Base-by-base conservation (phyloP, 306 rosid species). In the Ammopiptanthus mongolicus region DNA sequence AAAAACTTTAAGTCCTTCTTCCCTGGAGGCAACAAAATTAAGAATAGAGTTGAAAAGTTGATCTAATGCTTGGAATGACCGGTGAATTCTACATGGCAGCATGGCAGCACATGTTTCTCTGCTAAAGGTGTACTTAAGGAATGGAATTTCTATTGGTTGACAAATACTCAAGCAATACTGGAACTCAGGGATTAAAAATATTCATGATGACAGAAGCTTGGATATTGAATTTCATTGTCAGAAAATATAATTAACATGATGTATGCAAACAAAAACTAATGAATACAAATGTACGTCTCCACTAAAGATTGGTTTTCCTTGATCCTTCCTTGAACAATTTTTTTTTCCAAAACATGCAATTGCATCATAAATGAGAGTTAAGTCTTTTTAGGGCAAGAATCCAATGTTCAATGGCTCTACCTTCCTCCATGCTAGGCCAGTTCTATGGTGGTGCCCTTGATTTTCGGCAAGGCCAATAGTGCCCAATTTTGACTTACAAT, bases 31-130 rank as follows among this genome's bases (percentile, higher is more conserved):
- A 78, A 50, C 23, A 15, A 44, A 78, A 60, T 25, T 17, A 78
- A 46, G 22, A 34, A 41, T n/a, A 31, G 36, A 31, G 36, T 31
- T 31, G 36, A 31, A 31, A 31, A 31, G 36, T 6, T 31, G 6
- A 31, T 36, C 2, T 66, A 13, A 42, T 41, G 22, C 33, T 22
- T 57, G 21, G 15, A 47, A 69, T 8, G 57, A 64, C 33, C 23
- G 2, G 51, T 47, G 39, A 61, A 56, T 17, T 2, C 56, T 37
- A 23, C 64, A 33, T 59, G 56, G 23, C 52, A 71, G 70, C 37
- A 74, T 5, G 19, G 71, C 17, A 62, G 77, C 77, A 78, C 66
- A 70, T 50, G 77, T 72, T 61, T 70, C 47, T 69, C 46, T 31
- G 23, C 42, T 64, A 8, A 71, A 71, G 1, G 63, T 69, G 74